These are phyloP conservation scores for Claviceps digitariae DNA, from an alignment of 2,329 filamentous ascomycete species.

Conservation along the genomic window DNA sequence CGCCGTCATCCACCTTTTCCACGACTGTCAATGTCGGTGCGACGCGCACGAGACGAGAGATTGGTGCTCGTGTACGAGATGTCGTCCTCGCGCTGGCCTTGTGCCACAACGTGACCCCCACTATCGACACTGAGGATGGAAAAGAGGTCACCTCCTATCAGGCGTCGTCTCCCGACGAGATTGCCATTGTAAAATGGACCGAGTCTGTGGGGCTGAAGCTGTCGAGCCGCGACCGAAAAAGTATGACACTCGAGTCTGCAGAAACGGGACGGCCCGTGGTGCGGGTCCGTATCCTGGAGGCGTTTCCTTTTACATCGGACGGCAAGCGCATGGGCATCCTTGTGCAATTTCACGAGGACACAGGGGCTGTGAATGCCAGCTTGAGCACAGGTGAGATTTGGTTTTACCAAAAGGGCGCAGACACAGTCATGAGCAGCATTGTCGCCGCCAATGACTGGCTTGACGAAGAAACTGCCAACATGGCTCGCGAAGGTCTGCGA, in stretches of 20 bases:
- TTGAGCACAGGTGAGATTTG: conserved; percentile 66
- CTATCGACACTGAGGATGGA: conserved; percentile 64
- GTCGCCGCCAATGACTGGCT: conserved; percentile 96
- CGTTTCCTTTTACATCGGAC: conserved; percentile 96
- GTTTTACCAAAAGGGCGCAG: conserved; percentile 98
- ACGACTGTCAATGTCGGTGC: conserved; percentile 47
- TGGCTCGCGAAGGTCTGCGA: conserved; percentile 90
- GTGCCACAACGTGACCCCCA: conserved; percentile 93
- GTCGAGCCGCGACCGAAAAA: conserved; percentile 72
- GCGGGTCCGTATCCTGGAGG: conserved; percentile 75
- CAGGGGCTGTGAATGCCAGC: conserved; percentile 32
- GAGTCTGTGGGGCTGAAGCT: conserved; percentile 82
- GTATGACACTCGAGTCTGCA: conserved; percentile 68
- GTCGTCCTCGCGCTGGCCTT: conserved; percentile 83
- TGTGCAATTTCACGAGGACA: conserved; percentile 61
- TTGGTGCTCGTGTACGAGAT: conserved; percentile 83
- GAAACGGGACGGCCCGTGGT: conserved; percentile 63
- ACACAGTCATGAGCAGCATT: conserved; percentile 95
- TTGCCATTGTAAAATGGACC: conserved; percentile 93
- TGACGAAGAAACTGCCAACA: conserved; percentile 97
- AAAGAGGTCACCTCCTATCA: conserved; percentile 74
- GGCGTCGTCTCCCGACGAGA: conserved; percentile 93
- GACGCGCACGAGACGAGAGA: conserved; percentile 81
- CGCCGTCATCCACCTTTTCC: conserved; percentile 59
- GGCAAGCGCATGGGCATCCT: conserved; percentile 98